Conservation (phyloP, 23 red algal species). For the Agarophyton chilense region DNA sequence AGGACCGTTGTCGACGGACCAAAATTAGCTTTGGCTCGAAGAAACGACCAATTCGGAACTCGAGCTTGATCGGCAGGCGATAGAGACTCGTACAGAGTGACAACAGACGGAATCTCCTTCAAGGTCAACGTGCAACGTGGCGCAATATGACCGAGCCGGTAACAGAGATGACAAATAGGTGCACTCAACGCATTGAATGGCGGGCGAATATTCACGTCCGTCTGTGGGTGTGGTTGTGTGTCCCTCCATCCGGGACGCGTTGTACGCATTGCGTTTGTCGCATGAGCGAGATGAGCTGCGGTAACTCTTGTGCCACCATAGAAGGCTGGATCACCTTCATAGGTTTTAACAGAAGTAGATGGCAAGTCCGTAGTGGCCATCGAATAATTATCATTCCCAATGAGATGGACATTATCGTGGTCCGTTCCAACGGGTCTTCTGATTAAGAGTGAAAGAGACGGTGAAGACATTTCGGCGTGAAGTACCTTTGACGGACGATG, state of each 20-base stretch:
- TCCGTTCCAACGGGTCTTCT: too few species aligned
- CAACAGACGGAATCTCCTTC: background rate
- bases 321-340: too few species aligned
- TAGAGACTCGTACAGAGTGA: background rate
- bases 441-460: background rate
- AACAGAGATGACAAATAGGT: conserved; percentile 34
- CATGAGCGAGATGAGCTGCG: too few species aligned
- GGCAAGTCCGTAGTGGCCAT: too few species aligned
- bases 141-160: background rate
- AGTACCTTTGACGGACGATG: too few species aligned
- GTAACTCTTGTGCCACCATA: too few species aligned
- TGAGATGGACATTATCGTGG: too few species aligned
- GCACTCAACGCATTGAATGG: background rate
- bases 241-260: background rate
- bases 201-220: background rate
- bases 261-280: too few species aligned
- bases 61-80: background rate
- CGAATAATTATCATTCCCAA: too few species aligned
- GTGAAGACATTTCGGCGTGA: too few species aligned
- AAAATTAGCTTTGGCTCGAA: background rate
- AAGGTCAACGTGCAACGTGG: background rate
- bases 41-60: background rate
- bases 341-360: too few species aligned
- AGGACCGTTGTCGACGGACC: too few species aligned
- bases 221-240: background rate